Base-by-base conservation (phyloP, 768 basidiomycete genomes). In the Pisolithus tinctorius region DNA sequence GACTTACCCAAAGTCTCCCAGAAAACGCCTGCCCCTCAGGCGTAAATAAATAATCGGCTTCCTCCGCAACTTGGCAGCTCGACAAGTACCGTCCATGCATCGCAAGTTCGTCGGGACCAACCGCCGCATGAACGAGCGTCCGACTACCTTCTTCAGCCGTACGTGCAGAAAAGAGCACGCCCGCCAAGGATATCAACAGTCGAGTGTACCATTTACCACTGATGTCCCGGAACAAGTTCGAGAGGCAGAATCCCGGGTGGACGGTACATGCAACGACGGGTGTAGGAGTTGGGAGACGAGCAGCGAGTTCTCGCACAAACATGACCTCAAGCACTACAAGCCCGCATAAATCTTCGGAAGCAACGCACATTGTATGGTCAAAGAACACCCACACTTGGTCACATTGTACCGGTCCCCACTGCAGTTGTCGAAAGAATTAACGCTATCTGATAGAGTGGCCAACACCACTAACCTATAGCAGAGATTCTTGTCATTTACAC, bases 241-340 rank as follows among this genome's bases (percentile, higher is more conserved):
- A 68, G n/a, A 53, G 20, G 25, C 67, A 74, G 49, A 60, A 66
- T 2, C 73, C 72, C 0, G 72, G 71, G 47, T 66, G 55, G 30
- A 65, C 58, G 31, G 57, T 39, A 37, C 59, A 63, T 25, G 60
- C 53, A 7, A 69, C 49, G 10, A 73, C 30, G 4, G 65, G 40
- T 2, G 55, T 52, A 4, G 55, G 9, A 6, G 50, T 30, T 4
- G 60, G 55, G 17, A 71, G 64, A 42, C 64, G 65, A 1, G 53
- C 57, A 1, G 57, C 57, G 13, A 74, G 60, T 44, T 68, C 66
- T n/a, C 64, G 66, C 26, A 62, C 44, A 42, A 74, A 69, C 26
- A 70, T 55, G n/a, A 71, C 17, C 10, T 62, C 56, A 6, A 73
- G 49, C 2, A 69, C 67, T 73, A 30, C 26, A 37, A 20, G 29